Evolutionary conservation across 106 monocot genomes (phyloP), one percentile per base, ranked within the genome.

Genomic region (Acanthochlamys bracteata): DNA sequence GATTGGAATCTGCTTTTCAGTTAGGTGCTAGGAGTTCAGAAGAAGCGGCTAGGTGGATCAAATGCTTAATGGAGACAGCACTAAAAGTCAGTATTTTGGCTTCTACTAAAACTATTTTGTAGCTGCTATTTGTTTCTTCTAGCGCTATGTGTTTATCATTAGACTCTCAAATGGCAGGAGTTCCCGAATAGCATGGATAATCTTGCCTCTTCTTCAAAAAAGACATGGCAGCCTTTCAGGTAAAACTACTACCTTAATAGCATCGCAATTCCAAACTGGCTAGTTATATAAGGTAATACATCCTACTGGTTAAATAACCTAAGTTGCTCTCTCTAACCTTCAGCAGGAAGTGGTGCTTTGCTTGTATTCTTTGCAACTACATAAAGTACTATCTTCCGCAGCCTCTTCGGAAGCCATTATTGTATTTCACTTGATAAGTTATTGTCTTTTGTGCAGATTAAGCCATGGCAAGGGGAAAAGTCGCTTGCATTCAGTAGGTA

Each of bases 1-100:
- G 33, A 33, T 33, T 6, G 33, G 33, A 33, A 33, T 33, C 6
- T 33, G 33, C 33, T 33, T 6, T 33, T 33, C 1, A 96, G 95
- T 73, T 96, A 78, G 95, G 90, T 65, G 95, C 96, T 66, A 80
- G 71, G 72, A 96, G 95, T 75, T 96, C 95, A 57, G 95, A 96
- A 71, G 95, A 87, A 74, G 87, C 84, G 23, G 95, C 90, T 61
- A 75, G 61, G 65, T 96, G 95, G 87, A 85, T 80, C 25, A 69
- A 63, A 22, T 87, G 64, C 10, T 70, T 88, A 26, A 80, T 72
- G 82, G 90, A 90, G 61, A 70, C 78, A 42, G 64, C 80, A 39
- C 63, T 71, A 26, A 74, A 78, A 73, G 86, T 88, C 77, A 42
- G 27, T 26, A 57, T 45, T 42, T 59, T 56, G 23, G 4, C 40